Evolutionary conservation across 495 filamentous ascomycete genomes (phyloP), one percentile per base, ranked within the genome.

Genomic region (Lichina pygmaea): DNA sequence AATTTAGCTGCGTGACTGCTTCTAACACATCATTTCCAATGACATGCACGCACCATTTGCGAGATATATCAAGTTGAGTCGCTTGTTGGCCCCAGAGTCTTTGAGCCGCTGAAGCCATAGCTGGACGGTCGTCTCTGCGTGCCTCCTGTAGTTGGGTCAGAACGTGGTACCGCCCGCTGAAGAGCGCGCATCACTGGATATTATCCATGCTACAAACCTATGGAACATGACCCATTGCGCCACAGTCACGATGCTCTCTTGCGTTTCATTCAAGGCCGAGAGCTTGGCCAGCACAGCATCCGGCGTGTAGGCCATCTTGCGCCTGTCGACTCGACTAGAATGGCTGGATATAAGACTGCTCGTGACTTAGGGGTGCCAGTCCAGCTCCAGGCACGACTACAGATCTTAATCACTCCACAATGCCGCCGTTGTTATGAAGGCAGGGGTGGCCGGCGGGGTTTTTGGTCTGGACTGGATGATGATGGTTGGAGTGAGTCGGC

Each of bases 221-320:
- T 99, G 85, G 58, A 95, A 99, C 78, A 95, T 84, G 47, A 99
- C 81, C 91, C 91, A 99, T 77, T 94, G 86, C 41, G 85, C 78
- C 44, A 91, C 85, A 42, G 81, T 80, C 42, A 91, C 82, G 53
- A 95, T 93, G 62, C 81, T 83, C 52, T 95, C 89, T 57, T 95
- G 85, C 10, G 81, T 84, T 64, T 97, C 89, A 62, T 92, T 93
- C 42, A 99, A 70, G 37, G 82, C 77, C 31, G 85, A 89, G 31
- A 99, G 76, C 69, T 94, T 94, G 43, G 89, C 80, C 51, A 79
- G 72, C 16, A 95, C 82, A 33, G 81, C 76, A 62, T 99, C 89
- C 58, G 92, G 83, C 44, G 76, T 86, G 61, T 92, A 95, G 30
- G 89, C 73, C 89, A 97, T 97, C 39, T 48, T 37, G 47, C 57